Percentiles rank a stretch among this genome's conserved stretches.
Conservation (phyloP, 78 protist species). For the Planoprotostelium fungivorum region DNA sequence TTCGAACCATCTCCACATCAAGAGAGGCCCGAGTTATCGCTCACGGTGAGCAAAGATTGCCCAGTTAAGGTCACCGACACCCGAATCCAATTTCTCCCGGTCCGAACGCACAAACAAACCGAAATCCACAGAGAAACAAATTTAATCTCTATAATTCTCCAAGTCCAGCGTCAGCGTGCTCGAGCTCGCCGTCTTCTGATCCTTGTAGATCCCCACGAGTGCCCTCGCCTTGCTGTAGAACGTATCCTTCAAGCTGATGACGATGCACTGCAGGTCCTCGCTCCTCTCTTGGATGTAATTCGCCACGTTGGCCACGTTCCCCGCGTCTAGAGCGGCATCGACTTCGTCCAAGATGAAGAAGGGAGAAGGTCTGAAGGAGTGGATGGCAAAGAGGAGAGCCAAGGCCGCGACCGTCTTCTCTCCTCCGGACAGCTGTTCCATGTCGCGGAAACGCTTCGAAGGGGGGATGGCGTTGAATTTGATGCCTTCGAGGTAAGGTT, state of each 20-base stretch:
- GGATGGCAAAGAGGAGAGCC: constrained; percentile 97
- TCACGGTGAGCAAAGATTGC: too few relatives aligned
- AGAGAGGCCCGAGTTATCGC: too few relatives aligned
- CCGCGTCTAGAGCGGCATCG: constrained; percentile 98
- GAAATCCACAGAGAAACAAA: too few relatives aligned
- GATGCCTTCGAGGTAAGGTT: constrained; percentile 91
- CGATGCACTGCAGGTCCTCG: constrained; percentile 72
- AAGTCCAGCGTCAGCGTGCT: background rate
- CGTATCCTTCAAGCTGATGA: constrained; percentile 87
- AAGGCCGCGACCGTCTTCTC: constrained; percentile 98
- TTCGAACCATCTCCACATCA: too few relatives aligned
- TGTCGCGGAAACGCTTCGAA: constrained; percentile 89
- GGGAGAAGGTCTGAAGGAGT: constrained; percentile 89
- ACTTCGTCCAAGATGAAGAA: constrained; percentile 99
- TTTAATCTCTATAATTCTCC: background rate
- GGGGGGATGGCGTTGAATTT: constrained; percentile 95
- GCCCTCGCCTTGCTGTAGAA: constrained; percentile 68
- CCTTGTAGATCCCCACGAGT: constrained; percentile 76
- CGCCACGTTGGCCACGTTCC: constrained; percentile 84
- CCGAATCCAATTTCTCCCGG: too few relatives aligned
- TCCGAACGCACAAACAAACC: too few relatives aligned
- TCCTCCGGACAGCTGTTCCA: constrained; percentile 97
- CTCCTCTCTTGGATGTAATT: constrained; percentile 49
- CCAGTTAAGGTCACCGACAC: too few relatives aligned
- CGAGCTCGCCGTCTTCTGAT: background rate